Conservation (phyloP, 306 rosid species). For the Sicyos baderoa region DNA sequence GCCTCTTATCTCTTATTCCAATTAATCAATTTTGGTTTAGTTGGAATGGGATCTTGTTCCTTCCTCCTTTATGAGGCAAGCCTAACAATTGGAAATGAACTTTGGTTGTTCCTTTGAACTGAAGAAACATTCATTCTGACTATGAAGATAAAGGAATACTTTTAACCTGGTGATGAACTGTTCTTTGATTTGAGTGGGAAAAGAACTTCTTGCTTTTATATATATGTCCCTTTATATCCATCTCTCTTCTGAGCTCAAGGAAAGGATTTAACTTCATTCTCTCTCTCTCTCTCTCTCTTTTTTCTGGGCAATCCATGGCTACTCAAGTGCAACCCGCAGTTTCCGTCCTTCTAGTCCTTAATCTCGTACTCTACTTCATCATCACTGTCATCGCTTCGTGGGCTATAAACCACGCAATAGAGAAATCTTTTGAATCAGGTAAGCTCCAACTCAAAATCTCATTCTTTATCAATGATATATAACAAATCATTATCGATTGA, state of each 20-base stretch:
- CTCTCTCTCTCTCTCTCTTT: too few species aligned
- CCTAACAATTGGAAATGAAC: constrained; percentile 45
- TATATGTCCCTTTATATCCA: background rate
- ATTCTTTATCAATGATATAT: background rate
- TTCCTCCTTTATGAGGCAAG: constrained; percentile 34
- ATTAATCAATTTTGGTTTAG: constrained; percentile 7
- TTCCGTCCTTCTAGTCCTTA: constrained; percentile 45
- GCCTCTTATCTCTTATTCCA: background rate
- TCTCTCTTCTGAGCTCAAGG: background rate
- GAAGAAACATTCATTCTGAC: constrained; percentile 28
- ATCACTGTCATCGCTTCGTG: constrained; percentile 66
- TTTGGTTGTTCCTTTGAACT: constrained; percentile 37
- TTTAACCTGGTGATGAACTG: too few species aligned
- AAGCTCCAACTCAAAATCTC: background rate
- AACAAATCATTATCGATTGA: background rate
- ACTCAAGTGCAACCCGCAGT: constrained; percentile 51
- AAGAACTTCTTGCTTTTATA: background rate
- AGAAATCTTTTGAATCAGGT: constrained; percentile 65
- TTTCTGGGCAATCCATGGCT: constrained; percentile 38
- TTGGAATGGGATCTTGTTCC: constrained; percentile 29
- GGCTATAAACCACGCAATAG: constrained; percentile 76
- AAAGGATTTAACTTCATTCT: background rate
- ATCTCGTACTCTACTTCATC: constrained; percentile 55
- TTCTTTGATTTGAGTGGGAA: background rate
- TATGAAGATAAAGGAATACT: background rate